Evolutionary conservation across 2,329 filamentous ascomycete genomes (phyloP), one percentile per base, ranked within the genome.

Genomic region (Pseudogymnoascus sp.): DNA sequence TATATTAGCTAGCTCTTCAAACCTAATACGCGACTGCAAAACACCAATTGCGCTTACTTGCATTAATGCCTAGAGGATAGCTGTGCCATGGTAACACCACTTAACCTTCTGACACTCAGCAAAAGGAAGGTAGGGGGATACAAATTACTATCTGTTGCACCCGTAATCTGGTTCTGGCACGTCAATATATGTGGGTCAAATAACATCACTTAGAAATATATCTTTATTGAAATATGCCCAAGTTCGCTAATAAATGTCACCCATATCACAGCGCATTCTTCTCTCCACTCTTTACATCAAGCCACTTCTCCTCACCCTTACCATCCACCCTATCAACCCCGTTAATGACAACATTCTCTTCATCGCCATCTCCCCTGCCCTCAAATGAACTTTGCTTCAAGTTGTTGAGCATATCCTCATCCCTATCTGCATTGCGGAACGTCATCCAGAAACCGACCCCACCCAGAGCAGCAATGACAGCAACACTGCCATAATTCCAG

Each of bases 341-440:
- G 50, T 57, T 19, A 26, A 57, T 23, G 47, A 28, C 33, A 64
- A 59, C 47, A 23, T 35, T 38, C 60, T 70, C 66, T 33, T 71
- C 68, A 10, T 68, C 60, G 65, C 69, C 65, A 62, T 69, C 67
- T 1, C 13, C 21, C 10, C 19, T 50, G 21, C 63, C 44, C 63
- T 64, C 40, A 72, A 31, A 53, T 67, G 62, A 3, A 68, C 70
- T 10, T 21, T 33, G 8, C n/a, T 57, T 21, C 28, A 84, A 74
- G 80, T 85, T 82, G 74, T 92, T 92, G 68, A 88, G 77, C 69
- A 80, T 78, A 73, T 91, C 89, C 72, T 92, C 89, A 67, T 86
- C 78, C 26, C 74, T 76, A 71, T 92, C 89, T 9, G 88, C 78
- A n/a, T 82, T 78, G 40, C 80, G 77, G 78, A 88, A 89, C 70